phyloP scores from a whole-genome alignment of 164 flowering plant genomes.

The Litsea cubeba region DNA sequence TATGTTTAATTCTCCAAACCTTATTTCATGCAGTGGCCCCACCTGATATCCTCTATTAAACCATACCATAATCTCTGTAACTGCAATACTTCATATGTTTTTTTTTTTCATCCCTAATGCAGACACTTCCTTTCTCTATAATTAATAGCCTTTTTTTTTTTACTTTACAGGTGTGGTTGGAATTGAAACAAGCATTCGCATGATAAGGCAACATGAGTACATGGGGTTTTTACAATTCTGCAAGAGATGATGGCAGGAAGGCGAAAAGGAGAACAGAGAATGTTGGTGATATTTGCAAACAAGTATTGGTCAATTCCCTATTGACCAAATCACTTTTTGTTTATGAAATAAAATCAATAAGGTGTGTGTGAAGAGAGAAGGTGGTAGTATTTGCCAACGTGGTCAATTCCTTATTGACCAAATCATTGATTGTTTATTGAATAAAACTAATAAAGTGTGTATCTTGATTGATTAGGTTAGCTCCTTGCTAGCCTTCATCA shows the following conservation, averaged over 20 bases:
- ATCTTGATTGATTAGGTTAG: background rate
- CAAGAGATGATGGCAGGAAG: conserved; percentile 29
- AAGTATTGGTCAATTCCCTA: conserved; percentile 47
- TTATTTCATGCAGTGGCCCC: no score
- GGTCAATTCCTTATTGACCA: conserved; percentile 36
- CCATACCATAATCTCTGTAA: background rate
- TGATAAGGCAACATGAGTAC: conserved; percentile 76
- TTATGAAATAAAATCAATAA: background rate
- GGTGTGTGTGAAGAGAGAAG: no score
- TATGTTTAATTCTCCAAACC: background rate
- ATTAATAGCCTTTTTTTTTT: no score
- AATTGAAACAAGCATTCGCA: conserved; percentile 44
- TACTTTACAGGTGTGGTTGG: conserved; percentile 63
- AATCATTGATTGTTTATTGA: no score
- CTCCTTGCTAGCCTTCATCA: background rate
- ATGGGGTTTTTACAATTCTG: conserved; percentile 89
- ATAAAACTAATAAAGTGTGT: background rate
- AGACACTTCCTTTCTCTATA: background rate
- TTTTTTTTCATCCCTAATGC: no score
- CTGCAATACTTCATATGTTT: background rate
- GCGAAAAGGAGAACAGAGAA: background rate
- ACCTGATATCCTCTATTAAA: background rate
- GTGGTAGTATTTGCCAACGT: background rate
- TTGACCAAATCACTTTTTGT: conserved; percentile 35
- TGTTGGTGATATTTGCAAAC: background rate